These are phyloP conservation scores for Pelargonium citronellum DNA, from an alignment of 441 rosid genomes.

Conservation along the genomic window DNA sequence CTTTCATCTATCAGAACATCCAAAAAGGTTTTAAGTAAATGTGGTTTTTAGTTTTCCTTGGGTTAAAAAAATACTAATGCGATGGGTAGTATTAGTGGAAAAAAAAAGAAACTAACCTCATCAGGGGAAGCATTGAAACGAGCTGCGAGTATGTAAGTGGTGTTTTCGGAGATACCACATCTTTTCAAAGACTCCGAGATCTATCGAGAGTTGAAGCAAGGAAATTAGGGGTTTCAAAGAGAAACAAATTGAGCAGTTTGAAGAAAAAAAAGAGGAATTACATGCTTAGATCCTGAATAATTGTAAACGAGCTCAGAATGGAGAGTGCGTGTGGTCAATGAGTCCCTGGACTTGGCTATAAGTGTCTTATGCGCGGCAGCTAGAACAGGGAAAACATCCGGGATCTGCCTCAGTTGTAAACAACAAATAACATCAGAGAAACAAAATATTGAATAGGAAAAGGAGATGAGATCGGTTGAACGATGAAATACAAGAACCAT, in stretches of 20 bases:
- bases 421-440: conserved; percentile 8
- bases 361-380: conserved; percentile 88
- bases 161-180: conserved; percentile 67
- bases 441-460: background rate
- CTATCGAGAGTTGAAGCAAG: conserved; percentile 27
- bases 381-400: conserved; percentile 73
- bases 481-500: too few relatives aligned
- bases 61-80: too few relatives aligned
- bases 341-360: conserved; percentile 60
- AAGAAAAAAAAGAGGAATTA: conserved; percentile 28
- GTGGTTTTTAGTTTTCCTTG: background rate
- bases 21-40: conserved; percentile 4
- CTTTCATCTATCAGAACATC: conserved; percentile 47
- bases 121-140: conserved; percentile 57
- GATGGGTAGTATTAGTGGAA: conserved; percentile 6
- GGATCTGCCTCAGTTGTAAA: conserved; percentile 63
- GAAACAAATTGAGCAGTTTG: background rate
- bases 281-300: conserved; percentile 85
- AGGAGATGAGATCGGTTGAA: too few relatives aligned
- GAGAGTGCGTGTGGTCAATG: conserved; percentile 69
- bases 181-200: conserved; percentile 86
- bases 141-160: conserved; percentile 73
- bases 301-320: conserved; percentile 91
- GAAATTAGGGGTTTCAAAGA: conserved; percentile 2
- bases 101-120: conserved; percentile 46